Conservation (phyloP, 306 rosid species). For the Acacia acuminata region DNA sequence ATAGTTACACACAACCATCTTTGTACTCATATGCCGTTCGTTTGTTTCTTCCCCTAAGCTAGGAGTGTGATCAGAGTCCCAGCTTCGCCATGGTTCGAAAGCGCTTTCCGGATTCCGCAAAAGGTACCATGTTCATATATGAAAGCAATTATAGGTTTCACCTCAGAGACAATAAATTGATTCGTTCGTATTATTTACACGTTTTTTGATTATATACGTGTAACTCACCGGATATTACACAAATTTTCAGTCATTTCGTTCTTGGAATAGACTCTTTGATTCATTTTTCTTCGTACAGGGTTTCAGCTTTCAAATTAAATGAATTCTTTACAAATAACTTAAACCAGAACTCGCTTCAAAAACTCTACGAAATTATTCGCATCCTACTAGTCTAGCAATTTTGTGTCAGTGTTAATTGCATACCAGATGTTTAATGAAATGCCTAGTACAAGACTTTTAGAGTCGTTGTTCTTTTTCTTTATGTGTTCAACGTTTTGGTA, state of each 20-base stretch:
- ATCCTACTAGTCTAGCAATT: not conserved
- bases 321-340: not conserved
- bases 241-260: conserved; percentile 7
- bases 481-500: not conserved
- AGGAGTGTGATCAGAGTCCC: not conserved
- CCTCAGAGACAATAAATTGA: not conserved
- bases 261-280: not conserved
- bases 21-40: not conserved
- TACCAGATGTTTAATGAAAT: conserved; percentile 37
- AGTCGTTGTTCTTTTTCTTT: not conserved
- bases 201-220: not conserved
- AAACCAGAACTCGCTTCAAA: not conserved
- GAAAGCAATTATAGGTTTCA: not conserved
- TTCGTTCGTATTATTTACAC: not conserved
- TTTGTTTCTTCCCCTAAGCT: not conserved
- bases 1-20: not conserved
- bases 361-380: not conserved
- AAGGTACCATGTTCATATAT: conserved; percentile 42
- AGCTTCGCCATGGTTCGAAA: conserved; percentile 59
- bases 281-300: conserved; percentile 43
- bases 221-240: not conserved
- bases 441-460: not conserved
- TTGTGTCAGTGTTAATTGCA: not conserved
- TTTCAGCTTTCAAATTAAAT: conserved; percentile 27
- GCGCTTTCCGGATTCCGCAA: conserved; percentile 54